Percentiles rank a stretch among this genome's conserved stretches.
phyloP scores from a whole-genome alignment of 2,329 filamentous ascomycete genomes.

The Hypoxylon sp. region DNA sequence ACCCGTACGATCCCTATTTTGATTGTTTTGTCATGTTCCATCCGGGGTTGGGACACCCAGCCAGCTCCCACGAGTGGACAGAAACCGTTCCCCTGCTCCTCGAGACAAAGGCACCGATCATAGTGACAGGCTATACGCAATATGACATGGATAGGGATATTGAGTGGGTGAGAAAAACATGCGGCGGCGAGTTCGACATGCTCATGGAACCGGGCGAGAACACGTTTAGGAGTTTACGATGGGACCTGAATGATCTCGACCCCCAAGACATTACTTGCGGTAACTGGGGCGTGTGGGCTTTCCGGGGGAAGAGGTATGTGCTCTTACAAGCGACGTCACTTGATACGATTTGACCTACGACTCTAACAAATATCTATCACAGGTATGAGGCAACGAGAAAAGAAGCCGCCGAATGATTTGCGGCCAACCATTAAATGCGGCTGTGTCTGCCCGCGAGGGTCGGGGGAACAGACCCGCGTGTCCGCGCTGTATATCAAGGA shows the following conservation, averaged over 20 bases:
- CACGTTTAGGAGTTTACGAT: conserved; percentile 87
- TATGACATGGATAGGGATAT: conserved; percentile 94
- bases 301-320: conserved; percentile 91
- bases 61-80: conserved; percentile 92
- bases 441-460: conserved; percentile 3
- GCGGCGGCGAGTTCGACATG: conserved; percentile 89
- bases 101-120: conserved; percentile 93
- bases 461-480: background rate
- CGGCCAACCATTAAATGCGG: background rate
- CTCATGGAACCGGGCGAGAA: conserved; percentile 94
- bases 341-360: conserved; percentile 3
- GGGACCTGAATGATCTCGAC: conserved; percentile 96
- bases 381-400: conserved; percentile 71
- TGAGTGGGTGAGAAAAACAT: conserved; percentile 86
- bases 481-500: conserved; percentile 13
- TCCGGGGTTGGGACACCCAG: conserved; percentile 92
- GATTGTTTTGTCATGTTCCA: conserved; percentile 98
- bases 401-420: conserved; percentile 47
- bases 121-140: conserved; percentile 95
- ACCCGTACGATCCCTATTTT: conserved; percentile 97
- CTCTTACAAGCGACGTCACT: background rate
- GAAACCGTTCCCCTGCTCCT: conserved; percentile 88
- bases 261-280: conserved; percentile 93
- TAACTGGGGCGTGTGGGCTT: conserved; percentile 97
- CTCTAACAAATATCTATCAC: conserved; percentile 45